Conservation (phyloP, 2,329 filamentous ascomycete genomes). For the Aureobasidium sp. region DNA sequence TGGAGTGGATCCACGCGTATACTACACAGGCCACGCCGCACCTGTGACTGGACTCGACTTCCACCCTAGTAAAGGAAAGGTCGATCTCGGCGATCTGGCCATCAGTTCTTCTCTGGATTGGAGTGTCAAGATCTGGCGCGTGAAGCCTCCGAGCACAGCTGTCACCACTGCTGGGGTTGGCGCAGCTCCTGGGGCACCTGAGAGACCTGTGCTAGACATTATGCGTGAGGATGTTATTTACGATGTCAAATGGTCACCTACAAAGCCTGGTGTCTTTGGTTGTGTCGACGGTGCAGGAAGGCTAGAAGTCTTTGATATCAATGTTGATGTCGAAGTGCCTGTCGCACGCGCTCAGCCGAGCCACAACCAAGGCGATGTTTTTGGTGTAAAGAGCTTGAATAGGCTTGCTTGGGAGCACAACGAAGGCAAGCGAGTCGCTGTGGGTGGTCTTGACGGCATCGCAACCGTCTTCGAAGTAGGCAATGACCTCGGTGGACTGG, state of each 20-base stretch:
- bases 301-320: constrained; percentile 93
- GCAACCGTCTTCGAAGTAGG: constrained; percentile 92
- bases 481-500: constrained; percentile 72
- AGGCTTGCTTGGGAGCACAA: constrained; percentile 89
- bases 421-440: constrained; percentile 79
- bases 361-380: constrained; percentile 30
- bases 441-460: constrained; percentile 84
- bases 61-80: constrained; percentile 82
- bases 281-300: constrained; percentile 88
- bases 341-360: constrained; percentile 59
- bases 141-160: constrained; percentile 58
- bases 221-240: constrained; percentile 94
- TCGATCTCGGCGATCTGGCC: constrained; percentile 90
- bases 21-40: constrained; percentile 83
- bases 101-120: constrained; percentile 91
- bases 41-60: constrained; percentile 96
- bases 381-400: constrained; percentile 68
- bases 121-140: constrained; percentile 96
- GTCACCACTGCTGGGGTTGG: constrained; percentile 15
- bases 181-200: constrained; percentile 36
- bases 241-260: constrained; percentile 89
- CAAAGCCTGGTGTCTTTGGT: constrained; percentile 89
- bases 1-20: constrained; percentile 81
- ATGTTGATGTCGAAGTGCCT: constrained; percentile 85
- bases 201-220: constrained; percentile 78